These are phyloP conservation scores for Pseudogymnoascus verrucosus DNA, from an alignment of 2,329 filamentous ascomycete species.

Conservation along the genomic window DNA sequence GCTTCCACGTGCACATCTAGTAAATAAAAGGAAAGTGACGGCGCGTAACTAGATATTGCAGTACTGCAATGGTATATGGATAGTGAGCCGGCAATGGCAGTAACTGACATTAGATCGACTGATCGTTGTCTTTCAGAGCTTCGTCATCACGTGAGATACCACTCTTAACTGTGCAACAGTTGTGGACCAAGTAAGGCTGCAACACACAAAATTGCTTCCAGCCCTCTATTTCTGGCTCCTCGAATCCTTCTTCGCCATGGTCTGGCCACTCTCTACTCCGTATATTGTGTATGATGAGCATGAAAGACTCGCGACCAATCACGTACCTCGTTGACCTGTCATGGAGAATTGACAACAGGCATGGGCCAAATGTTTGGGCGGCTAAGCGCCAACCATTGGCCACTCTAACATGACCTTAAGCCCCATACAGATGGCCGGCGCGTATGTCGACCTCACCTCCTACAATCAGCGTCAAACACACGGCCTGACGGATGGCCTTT, in stretches of 20 bases:
- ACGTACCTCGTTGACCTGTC: neutral
- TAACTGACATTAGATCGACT: neutral
- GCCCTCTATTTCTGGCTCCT: conserved; percentile 4
- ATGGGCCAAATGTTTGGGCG: conserved; percentile 5
- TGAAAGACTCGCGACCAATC: neutral
- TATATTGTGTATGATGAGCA: neutral
- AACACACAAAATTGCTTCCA: neutral
- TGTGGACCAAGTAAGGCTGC: neutral
- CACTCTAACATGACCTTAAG: neutral
- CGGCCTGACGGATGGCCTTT: neutral
- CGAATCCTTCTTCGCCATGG: neutral
- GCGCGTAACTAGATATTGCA: neutral
- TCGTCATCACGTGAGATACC: neutral
- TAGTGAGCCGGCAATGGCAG: neutral
- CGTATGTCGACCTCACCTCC: conserved; percentile 5
- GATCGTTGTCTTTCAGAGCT: neutral
- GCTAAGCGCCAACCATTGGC: conserved; percentile 6
- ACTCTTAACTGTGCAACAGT: neutral
- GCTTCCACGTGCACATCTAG: neutral
- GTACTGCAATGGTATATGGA: neutral
- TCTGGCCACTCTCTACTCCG: neutral
- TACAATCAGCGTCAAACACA: conserved; percentile 5
- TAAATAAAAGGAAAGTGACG: neutral
- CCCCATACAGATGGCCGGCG: conserved; percentile 6
- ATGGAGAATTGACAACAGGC: conserved; percentile 2